Conservation (phyloP, 2,329 filamentous ascomycete species). For the Cercospora sp. region DNA sequence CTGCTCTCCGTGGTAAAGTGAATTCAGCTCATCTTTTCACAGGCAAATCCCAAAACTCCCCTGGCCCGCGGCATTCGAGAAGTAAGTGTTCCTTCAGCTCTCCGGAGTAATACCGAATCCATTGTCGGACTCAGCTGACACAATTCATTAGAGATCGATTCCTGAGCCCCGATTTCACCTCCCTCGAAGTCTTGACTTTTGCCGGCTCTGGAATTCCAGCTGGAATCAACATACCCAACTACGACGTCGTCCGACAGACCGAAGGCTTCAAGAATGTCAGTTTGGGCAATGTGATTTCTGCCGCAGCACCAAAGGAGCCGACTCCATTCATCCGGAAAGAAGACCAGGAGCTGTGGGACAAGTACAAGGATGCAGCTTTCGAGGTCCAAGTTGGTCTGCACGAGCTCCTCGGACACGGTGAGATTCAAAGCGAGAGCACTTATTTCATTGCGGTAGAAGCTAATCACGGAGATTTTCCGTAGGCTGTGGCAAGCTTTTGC, state of each 20-base stretch:
- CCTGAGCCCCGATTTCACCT: slow-evolving; percentile 92
- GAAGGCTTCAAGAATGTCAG: slow-evolving; percentile 93
- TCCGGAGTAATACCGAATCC: not conserved
- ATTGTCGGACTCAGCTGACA: not conserved
- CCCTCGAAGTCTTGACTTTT: slow-evolving; percentile 86
- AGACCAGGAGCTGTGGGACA: slow-evolving; percentile 76
- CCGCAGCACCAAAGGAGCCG: slow-evolving; percentile 87
- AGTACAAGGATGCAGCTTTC: slow-evolving; percentile 82
- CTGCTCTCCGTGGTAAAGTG: not conserved
- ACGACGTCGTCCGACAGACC: slow-evolving; percentile 75
- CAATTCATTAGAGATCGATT: slow-evolving; percentile 66
- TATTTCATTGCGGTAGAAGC: not conserved
- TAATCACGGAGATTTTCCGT: slow-evolving; percentile 64
- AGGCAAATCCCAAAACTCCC: slow-evolving; percentile 82
- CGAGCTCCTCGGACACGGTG: slow-evolving; percentile 73
- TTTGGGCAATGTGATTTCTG: slow-evolving; percentile 86
- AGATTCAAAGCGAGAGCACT: slow-evolving; percentile 37
- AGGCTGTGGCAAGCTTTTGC: slow-evolving; percentile 88
- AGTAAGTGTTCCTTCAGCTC: slow-evolving; percentile 44
- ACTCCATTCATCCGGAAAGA: slow-evolving; percentile 83
- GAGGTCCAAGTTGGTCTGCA: slow-evolving; percentile 96
- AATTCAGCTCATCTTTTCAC: not conserved
- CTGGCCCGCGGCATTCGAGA: slow-evolving; percentile 87
- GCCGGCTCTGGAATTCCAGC: slow-evolving; percentile 63
- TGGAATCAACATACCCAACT: slow-evolving; percentile 53